Percentiles rank a stretch among this genome's conserved stretches.
Evolutionary conservation across 352 stramenopile genomes (phyloP).

Genomic region (Phytophthora chlamydospora): DNA sequence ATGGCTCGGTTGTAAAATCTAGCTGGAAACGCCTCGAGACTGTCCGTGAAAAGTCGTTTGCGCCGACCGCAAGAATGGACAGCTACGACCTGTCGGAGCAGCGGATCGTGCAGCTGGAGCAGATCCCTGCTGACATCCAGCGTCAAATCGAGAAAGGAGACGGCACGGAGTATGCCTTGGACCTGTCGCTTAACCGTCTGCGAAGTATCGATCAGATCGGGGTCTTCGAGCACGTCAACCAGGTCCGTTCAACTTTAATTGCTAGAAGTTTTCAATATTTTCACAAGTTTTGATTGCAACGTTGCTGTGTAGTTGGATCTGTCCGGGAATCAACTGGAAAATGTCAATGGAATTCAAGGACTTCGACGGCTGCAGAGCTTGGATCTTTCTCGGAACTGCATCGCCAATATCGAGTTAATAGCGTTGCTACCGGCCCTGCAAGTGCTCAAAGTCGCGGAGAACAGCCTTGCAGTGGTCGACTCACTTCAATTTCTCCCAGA

Average conservation of each 20-base stretch:
- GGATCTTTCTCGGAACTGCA: slow-evolving; percentile 57
- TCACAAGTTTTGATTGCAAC: not conserved
- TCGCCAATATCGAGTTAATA: slow-evolving; percentile 51
- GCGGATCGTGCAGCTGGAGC: slow-evolving; percentile 47
- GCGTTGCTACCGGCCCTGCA: slow-evolving; percentile 41
- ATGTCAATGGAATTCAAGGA: slow-evolving; percentile 56
- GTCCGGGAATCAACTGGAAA: slow-evolving; percentile 61
- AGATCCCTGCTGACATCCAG: slow-evolving; percentile 55
- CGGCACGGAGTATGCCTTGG: slow-evolving; percentile 45
- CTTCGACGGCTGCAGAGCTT: slow-evolving; percentile 51
- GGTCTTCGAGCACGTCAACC: slow-evolving; percentile 51
- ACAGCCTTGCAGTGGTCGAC: slow-evolving; percentile 59
- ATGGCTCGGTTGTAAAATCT: slow-evolving; percentile 20
- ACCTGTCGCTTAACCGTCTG: slow-evolving; percentile 60
- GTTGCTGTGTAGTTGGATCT: slow-evolving; percentile 51
- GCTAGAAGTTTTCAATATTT: not conserved
- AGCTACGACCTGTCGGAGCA: slow-evolving; percentile 63
- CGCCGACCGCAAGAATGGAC: slow-evolving; percentile 18
- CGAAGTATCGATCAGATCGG: slow-evolving; percentile 44
- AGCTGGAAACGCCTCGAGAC: too few relatives aligned
- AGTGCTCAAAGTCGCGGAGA: slow-evolving; percentile 63
- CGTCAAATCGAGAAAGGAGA: slow-evolving; percentile 43
- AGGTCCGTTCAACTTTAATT: slow-evolving; percentile 33
- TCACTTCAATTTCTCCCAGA: slow-evolving; percentile 33
- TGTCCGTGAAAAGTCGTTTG: slow-evolving; percentile 10